Percentiles rank a stretch among this genome's conserved stretches.
Evolutionary conservation across 148 eudicot genomes (phyloP).

Genomic region (Rhododendron molle): DNA sequence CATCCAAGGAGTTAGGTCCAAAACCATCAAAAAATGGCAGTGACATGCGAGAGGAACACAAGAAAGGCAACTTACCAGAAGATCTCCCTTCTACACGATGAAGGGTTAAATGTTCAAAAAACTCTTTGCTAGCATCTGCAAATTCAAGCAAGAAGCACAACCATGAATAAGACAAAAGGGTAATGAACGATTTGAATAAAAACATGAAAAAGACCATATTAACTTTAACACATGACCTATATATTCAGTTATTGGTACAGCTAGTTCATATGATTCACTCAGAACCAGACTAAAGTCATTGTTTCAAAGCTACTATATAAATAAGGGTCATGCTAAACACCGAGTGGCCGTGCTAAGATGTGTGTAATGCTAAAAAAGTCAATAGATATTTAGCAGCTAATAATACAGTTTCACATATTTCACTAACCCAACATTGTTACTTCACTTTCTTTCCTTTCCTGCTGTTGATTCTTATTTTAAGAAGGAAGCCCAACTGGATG

Average conservation of each 20-base stretch:
- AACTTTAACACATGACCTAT: not conserved
- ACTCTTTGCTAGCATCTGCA: slow-evolving; percentile 56
- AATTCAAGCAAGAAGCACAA: not conserved
- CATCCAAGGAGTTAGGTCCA: not conserved
- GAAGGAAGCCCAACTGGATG: too few relatives aligned
- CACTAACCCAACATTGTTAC: too few relatives aligned
- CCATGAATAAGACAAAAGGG: not conserved
- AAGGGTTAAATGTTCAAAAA: slow-evolving; percentile 41
- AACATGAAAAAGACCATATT: not conserved
- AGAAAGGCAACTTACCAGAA: slow-evolving; percentile 12
- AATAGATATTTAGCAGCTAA: not conserved
- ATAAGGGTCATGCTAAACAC: not conserved
- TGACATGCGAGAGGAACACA: not conserved
- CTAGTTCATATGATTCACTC: not conserved
- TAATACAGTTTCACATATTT: not conserved
- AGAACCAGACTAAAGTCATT: not conserved
- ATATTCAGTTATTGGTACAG: not conserved
- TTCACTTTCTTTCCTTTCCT: too few relatives aligned
- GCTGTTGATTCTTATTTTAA: too few relatives aligned
- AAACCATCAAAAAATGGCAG: not conserved
- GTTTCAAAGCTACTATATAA: not conserved
- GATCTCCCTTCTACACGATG: slow-evolving; percentile 14
- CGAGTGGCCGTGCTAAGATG: not conserved
- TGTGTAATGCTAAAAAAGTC: not conserved
- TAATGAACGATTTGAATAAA: not conserved